Percentiles rank a stretch among this genome's conserved stretches.
Conservation (phyloP, 371 early-diverging fungal genomes). For the Rhizomucor pusillus region DNA sequence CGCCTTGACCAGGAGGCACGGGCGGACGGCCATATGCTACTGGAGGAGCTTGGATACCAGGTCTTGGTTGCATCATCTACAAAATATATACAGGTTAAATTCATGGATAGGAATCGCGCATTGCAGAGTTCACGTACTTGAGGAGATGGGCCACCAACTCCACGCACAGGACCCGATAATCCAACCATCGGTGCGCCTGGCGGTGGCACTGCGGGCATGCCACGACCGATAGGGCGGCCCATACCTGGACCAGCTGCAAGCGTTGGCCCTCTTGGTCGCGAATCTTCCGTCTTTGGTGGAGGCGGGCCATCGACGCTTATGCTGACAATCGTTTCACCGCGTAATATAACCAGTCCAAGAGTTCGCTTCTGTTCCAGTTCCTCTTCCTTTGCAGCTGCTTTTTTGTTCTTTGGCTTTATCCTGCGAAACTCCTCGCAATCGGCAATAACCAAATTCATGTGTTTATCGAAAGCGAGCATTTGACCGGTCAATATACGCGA, state of each 20-base stretch:
- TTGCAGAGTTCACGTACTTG: constrained; percentile 35
- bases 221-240: constrained; percentile 85
- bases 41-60: constrained; percentile 58
- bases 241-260: constrained; percentile 70
- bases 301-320: constrained; percentile 92
- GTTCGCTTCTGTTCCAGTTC: constrained; percentile 78
- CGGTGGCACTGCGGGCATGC: constrained; percentile 75
- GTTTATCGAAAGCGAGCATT: constrained; percentile 97
- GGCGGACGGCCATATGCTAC: constrained; percentile 74
- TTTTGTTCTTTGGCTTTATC: constrained; percentile 66
- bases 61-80: constrained; percentile 68
- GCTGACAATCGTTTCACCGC: constrained; percentile 90
- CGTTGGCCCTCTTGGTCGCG: constrained; percentile 46
- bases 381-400: constrained; percentile 38
- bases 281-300: constrained; percentile 66
- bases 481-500: constrained; percentile 90
- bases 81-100: neutral
- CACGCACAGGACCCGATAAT: constrained; percentile 85
- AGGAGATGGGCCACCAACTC: constrained; percentile 89
- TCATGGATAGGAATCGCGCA: constrained; percentile 1
- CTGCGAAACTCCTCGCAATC: constrained; percentile 96
- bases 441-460: constrained; percentile 97
- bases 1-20: constrained; percentile 16
- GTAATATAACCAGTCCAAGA: constrained; percentile 89
- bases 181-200: constrained; percentile 54